Evolutionary conservation across 2,329 filamentous ascomycete species (phyloP).

Genomic region (Fusarium floridanum): DNA sequence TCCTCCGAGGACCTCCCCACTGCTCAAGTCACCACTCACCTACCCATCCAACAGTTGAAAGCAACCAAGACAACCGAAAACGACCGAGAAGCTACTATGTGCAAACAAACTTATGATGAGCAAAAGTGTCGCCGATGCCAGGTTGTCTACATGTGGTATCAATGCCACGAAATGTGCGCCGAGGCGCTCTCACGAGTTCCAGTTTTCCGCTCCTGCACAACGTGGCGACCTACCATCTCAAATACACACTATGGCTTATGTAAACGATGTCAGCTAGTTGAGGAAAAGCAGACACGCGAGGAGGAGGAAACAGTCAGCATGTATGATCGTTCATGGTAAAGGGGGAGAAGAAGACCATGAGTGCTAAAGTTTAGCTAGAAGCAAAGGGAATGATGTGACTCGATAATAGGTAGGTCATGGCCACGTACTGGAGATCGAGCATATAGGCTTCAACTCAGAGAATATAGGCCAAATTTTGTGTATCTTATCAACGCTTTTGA

Average conservation of each 20-base stretch:
- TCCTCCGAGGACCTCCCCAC: not conserved
- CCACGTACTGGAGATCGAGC: not conserved
- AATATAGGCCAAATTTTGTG: not conserved
- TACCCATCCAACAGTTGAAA: not conserved
- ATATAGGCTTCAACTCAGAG: not conserved
- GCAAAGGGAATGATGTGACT: not conserved
- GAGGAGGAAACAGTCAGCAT: not conserved
- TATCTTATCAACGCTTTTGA: not conserved
- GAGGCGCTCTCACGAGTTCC: not conserved
- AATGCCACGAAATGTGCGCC: not conserved
- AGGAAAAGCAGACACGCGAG: not conserved
- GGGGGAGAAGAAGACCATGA: not conserved
- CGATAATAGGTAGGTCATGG: not conserved
- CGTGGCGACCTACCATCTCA: not conserved
- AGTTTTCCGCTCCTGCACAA: not conserved
- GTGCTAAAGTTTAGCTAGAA: not conserved
- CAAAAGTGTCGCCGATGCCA: not conserved
- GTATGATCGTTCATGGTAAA: not conserved
- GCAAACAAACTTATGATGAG: not conserved
- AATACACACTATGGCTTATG: not conserved
- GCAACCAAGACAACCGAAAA: not conserved
- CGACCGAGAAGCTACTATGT: not conserved
- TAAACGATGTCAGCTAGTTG: not conserved
- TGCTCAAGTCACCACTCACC: not conserved
- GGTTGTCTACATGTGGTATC: not conserved